phyloP scores from a whole-genome alignment of 345 rosid species.

The Lepidium didymum region DNA sequence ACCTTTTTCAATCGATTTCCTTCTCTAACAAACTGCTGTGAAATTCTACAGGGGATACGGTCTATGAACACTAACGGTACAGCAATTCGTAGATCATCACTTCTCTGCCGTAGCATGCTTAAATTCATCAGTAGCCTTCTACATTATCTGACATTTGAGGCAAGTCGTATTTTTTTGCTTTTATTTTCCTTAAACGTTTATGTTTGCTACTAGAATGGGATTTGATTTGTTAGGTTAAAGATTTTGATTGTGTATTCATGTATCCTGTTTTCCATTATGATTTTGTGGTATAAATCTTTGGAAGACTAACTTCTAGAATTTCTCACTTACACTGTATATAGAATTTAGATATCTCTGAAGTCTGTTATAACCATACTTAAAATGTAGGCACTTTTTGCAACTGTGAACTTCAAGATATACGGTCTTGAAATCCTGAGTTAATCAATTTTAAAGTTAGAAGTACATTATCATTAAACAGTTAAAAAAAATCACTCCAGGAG shows the following conservation, averaged over 20 bases:
- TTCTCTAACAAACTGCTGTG: constrained; percentile 20
- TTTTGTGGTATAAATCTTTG: not conserved
- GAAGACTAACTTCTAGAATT: not conserved
- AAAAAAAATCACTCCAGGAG: not conserved
- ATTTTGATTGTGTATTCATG: not conserved
- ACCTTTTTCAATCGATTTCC: not conserved
- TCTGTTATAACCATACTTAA: not conserved
- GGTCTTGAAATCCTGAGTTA: not conserved
- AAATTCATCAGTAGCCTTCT: constrained; percentile 89
- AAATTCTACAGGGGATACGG: constrained; percentile 62
- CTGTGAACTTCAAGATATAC: not conserved
- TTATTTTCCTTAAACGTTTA: not conserved
- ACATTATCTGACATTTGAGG: constrained; percentile 97
- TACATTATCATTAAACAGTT: not conserved
- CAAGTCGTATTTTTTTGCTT: constrained; percentile 34
- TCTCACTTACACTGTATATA: not conserved
- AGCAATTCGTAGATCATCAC: constrained; percentile 79
- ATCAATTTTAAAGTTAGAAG: not conserved
- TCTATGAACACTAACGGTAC: constrained; percentile 65
- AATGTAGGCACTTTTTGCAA: constrained; percentile 1
- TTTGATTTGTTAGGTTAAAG: not conserved
- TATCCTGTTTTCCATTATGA: not conserved
- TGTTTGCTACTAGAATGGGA: not conserved
- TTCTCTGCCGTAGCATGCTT: constrained; percentile 97
- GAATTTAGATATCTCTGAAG: not conserved